A percentile compares a stretch with the other conserved stretches of the same genome.
phyloP scores from a whole-genome alignment of 2,329 filamentous ascomycete genomes.

The Aureobasidium sp. region DNA sequence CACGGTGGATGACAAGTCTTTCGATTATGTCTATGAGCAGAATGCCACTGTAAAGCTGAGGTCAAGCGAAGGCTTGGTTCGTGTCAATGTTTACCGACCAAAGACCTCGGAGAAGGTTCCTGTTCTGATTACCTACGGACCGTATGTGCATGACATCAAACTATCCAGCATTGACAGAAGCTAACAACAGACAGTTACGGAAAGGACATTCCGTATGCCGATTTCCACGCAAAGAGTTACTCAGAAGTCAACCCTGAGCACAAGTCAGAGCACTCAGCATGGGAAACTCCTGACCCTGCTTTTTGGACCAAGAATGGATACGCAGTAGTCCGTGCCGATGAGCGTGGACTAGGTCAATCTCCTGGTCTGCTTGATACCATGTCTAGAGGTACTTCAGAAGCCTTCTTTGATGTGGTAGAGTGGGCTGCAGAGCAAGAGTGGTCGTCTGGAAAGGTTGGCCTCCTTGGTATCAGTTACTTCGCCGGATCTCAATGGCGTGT shows the following conservation, averaged over 20 bases:
- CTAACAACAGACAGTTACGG: slow-evolving; percentile 40
- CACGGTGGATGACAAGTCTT: slow-evolving; percentile 22
- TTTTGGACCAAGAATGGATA: slow-evolving; percentile 25
- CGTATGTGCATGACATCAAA: slow-evolving; percentile 20
- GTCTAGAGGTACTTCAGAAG: slow-evolving; percentile 38
- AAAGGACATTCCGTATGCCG: slow-evolving; percentile 59
- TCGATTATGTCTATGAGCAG: slow-evolving; percentile 26
- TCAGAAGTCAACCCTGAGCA: slow-evolving; percentile 30
- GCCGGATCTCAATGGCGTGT: slow-evolving; percentile 48
- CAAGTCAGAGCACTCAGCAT: slow-evolving; percentile 34
- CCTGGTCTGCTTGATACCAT: slow-evolving; percentile 46
- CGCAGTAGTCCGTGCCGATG: slow-evolving; percentile 36
- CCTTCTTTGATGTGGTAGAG: slow-evolving; percentile 18
- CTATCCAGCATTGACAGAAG: not conserved
- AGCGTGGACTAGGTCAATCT: slow-evolving; percentile 44
- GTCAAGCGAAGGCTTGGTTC: slow-evolving; percentile 23
- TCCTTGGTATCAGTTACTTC: slow-evolving; percentile 40
- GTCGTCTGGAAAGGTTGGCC: slow-evolving; percentile 30
- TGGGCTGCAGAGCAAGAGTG: slow-evolving; percentile 16
- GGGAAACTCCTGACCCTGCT: slow-evolving; percentile 35
- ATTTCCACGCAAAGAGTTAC: slow-evolving; percentile 45
- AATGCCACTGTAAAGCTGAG: slow-evolving; percentile 24
- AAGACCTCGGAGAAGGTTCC: slow-evolving; percentile 37
- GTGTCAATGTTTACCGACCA: slow-evolving; percentile 27
- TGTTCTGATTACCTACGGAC: slow-evolving; percentile 61